phyloP scores from a whole-genome alignment of 208 protist species.

The Acanthamoeba quina region DNA sequence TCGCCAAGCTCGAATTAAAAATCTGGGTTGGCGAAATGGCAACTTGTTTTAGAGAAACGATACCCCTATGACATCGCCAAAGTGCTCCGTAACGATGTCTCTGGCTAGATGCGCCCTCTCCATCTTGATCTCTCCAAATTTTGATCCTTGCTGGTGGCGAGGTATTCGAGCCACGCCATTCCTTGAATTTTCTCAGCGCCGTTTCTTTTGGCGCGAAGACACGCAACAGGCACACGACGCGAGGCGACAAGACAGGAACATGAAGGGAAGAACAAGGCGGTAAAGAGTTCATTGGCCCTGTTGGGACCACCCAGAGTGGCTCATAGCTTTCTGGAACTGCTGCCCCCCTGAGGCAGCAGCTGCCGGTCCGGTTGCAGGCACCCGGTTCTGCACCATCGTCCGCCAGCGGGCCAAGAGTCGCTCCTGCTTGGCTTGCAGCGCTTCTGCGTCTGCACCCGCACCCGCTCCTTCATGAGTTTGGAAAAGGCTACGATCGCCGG shows the following conservation, averaged over 20 bases:
- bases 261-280: too few species aligned
- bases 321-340: too few species aligned
- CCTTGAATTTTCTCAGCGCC: too few species aligned
- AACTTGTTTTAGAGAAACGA: neutral
- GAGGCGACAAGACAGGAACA: too few species aligned
- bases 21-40: neutral
- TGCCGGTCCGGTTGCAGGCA: too few species aligned
- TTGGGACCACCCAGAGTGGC: too few species aligned
- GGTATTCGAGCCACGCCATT: too few species aligned
- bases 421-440: neutral
- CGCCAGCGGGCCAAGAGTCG: neutral
- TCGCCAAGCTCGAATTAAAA: neutral
- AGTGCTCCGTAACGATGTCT: slow-evolving; percentile 10
- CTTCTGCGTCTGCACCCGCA: neutral
- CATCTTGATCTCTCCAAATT: neutral
- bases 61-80: slow-evolving; percentile 41
- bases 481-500: neutral
- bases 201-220: too few species aligned
- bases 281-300: too few species aligned
- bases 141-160: too few species aligned
- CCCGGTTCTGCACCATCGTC: neutral
- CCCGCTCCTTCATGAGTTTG: neutral
- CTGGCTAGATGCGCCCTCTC: neutral
- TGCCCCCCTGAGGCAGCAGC: too few species aligned
- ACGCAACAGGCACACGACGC: too few species aligned